Conservation (phyloP, 495 filamentous ascomycete species). For the Filosporella fistucella region DNA sequence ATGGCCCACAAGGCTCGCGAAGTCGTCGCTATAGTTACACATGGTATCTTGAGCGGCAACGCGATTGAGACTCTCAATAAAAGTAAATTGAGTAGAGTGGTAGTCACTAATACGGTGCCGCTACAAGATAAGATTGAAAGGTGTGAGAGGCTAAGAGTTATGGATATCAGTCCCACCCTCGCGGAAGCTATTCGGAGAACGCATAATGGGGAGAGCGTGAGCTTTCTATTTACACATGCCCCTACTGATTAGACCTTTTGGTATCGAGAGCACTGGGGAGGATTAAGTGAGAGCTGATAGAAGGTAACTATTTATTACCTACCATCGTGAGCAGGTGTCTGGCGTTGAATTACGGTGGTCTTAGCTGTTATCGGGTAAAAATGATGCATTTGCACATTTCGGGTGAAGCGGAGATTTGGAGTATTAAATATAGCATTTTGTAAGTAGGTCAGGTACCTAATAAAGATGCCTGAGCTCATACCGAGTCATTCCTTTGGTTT, state of each 20-base stretch:
- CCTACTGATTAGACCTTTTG: slow-evolving; percentile 45
- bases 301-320: too few relatives aligned
- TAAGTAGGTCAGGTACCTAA: too few relatives aligned
- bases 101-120: slow-evolving; percentile 98
- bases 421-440: too few relatives aligned
- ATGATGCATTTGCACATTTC: too few relatives aligned
- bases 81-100: slow-evolving; percentile 70
- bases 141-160: slow-evolving; percentile 79
- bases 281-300: too few relatives aligned
- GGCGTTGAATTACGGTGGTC: too few relatives aligned
- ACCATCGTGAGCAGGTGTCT: too few relatives aligned
- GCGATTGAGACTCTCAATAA: slow-evolving; percentile 87
- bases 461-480: too few relatives aligned
- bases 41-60: slow-evolving; percentile 89
- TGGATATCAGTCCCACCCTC: slow-evolving; percentile 85
- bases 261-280: too few relatives aligned
- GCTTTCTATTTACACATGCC: slow-evolving; percentile 91
- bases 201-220: slow-evolving; percentile 92
- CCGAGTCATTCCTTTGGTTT: too few relatives aligned
- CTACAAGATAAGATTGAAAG: slow-evolving; percentile 73
- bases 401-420: too few relatives aligned
- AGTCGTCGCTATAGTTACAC: slow-evolving; percentile 92
- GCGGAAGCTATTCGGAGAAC: slow-evolving; percentile 76
- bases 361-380: too few relatives aligned
- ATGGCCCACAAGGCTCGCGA: slow-evolving; percentile 84